Conservation (phyloP, 139 green algal species). For the Tetraselmis chui region DNA sequence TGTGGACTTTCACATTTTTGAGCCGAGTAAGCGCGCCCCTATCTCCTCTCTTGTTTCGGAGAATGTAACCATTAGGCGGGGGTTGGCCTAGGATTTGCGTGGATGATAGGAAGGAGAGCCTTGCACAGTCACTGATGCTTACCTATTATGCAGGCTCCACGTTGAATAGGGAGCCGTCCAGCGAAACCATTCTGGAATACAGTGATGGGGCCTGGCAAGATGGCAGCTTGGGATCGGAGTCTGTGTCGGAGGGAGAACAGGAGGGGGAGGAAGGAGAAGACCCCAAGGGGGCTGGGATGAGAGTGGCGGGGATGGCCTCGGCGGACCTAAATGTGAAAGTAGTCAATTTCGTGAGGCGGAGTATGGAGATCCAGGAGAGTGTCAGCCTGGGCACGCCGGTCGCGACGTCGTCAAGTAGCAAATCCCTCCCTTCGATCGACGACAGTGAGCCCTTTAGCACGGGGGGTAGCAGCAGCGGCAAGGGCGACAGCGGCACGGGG, state of each 20-base stretch:
- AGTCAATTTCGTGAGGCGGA: not conserved
- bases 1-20: constrained; percentile 1
- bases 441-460: not conserved
- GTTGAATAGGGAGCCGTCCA: not conserved
- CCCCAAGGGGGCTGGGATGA: not conserved
- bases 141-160: not conserved
- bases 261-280: not conserved
- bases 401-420: not conserved
- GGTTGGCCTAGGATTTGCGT: too few relatives aligned
- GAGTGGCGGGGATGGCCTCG: not conserved
- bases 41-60: not conserved
- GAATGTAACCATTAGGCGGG: too few relatives aligned
- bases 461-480: too few relatives aligned
- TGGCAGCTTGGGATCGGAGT: not conserved
- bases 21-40: not conserved
- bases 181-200: not conserved
- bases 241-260: not conserved
- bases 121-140: not conserved
- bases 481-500: too few relatives aligned
- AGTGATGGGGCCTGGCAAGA: not conserved
- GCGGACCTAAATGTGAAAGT: not conserved
- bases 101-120: not conserved
- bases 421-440: not conserved
- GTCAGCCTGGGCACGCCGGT: not conserved
- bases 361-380: not conserved